Evolutionary conservation across 441 rosid genomes (phyloP).

Genomic region (Metrosideros polymorpha): DNA sequence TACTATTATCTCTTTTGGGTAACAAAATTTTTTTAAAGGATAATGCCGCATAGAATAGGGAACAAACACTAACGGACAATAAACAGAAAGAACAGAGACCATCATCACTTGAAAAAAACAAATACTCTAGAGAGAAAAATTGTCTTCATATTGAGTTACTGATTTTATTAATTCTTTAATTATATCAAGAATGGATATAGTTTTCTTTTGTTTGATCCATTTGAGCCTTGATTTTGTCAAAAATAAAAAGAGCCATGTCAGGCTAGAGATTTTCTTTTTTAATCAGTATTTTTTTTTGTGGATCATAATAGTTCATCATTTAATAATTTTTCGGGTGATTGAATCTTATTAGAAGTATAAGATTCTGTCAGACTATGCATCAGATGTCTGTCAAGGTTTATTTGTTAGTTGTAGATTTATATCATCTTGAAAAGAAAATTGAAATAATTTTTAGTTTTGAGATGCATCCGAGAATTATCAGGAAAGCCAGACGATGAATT

Average conservation of each 20-base stretch:
- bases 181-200: not conserved
- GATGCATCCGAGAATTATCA: not conserved
- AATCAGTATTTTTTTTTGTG: not conserved
- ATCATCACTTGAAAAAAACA: not conserved
- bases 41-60: not conserved
- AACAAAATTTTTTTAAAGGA: not conserved
- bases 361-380: not conserved
- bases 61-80: not conserved
- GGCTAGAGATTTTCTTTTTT: not conserved
- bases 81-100: not conserved
- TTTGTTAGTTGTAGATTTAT: not conserved
- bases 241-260: not conserved
- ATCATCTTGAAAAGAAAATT: not conserved
- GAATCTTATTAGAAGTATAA: not conserved
- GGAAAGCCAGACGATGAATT: not conserved
- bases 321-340: not conserved
- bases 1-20: not conserved
- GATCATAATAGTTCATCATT: not conserved
- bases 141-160: not conserved
- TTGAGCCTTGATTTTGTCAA: not conserved
- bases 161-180: not conserved
- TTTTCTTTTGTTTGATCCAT: not conserved
- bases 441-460: not conserved
- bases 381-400: not conserved
- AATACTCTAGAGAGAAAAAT: not conserved